Base-by-base conservation (phyloP, 495 filamentous ascomycete genomes). In the Hypoxylon perforatum region DNA sequence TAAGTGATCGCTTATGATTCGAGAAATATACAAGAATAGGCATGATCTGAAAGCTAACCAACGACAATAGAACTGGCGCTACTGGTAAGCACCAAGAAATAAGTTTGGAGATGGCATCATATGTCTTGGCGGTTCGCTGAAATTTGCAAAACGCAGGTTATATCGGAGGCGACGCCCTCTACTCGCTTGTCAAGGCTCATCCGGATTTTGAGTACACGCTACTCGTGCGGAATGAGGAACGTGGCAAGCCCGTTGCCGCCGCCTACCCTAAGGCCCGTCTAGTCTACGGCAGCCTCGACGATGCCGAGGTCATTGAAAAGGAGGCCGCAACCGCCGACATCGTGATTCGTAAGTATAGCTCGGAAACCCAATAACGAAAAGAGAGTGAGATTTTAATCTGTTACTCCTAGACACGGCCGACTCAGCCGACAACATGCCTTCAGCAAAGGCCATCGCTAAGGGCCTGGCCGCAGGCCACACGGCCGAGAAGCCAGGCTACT, bases 111-210 rank as follows among this genome's bases (percentile, higher is more conserved):
- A 25, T n/a, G 35, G n/a, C 25, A 41, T 50, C 1, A 19, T 38
- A 4, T 11, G 35, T 11, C 35, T 33, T 61, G 18, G 12, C 23
- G 19, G 47, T 41, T 14, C 28, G 41, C 52, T 39, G 49, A 63
- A 57, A 11, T 22, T 18, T n/a, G 17, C 3, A 61, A 44, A 18
- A 17, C 25, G 8, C 84, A 58, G 91, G 91, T 36, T 94, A 93
- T 70, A 91, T 94, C 61, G 91, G 90, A 19, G 91, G 92, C 15
- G 90, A 93, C 65, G 83, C 81, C 23, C 81, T 93, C 35, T 86
- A 86, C 61, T 76, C 76, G 14, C 74, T 94, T 17, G 65, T 76
- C 44, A 77, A 84, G 9, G 79, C 86, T 10, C 87, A 93, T 70
- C 91, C 90, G 0, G 86, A 93, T 30, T 90, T 86, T 73, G 79